These are phyloP conservation scores for Begonia loranthoides DNA, from an alignment of 306 rosid genomes.

Conservation along the genomic window DNA sequence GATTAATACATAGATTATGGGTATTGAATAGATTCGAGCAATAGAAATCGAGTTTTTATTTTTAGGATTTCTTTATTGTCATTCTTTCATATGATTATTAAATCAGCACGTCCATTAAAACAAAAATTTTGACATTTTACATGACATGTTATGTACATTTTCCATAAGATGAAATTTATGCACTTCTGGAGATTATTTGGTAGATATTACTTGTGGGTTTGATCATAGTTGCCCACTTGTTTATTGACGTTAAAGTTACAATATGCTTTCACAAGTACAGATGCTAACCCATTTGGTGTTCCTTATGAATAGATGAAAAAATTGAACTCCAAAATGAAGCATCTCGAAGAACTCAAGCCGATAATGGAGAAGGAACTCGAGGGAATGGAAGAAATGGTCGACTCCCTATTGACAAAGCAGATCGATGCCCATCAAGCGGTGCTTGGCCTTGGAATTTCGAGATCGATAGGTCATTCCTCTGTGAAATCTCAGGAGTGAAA, in stretches of 20 bases:
- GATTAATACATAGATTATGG: too few species aligned
- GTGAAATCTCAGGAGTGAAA: constrained; percentile 27
- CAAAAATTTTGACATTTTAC: too few species aligned
- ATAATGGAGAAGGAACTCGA: constrained; percentile 56
- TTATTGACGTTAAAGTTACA: too few species aligned
- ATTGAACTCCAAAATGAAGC: constrained; percentile 53
- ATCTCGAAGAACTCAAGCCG: constrained; percentile 63
- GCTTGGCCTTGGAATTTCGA: constrained; percentile 45
- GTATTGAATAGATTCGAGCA: too few species aligned
- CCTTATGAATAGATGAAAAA: constrained; percentile 37
- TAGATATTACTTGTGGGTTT: too few species aligned
- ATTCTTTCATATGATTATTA: background rate
- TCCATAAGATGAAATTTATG: too few species aligned
- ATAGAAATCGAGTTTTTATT: background rate
- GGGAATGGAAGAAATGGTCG: constrained; percentile 51
- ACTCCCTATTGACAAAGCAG: constrained; percentile 45
- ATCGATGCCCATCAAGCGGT: constrained; percentile 40
- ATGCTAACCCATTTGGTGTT: background rate
- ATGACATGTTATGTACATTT: too few species aligned
- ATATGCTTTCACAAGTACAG: too few species aligned
- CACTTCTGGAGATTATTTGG: too few species aligned
- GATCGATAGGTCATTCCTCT: constrained; percentile 67
- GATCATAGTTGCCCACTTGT: too few species aligned
- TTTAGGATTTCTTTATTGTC: background rate
- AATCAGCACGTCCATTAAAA: too few species aligned